Evolutionary conservation across 345 rosid genomes (phyloP).

Genomic region (Abelmoschus esculentus): DNA sequence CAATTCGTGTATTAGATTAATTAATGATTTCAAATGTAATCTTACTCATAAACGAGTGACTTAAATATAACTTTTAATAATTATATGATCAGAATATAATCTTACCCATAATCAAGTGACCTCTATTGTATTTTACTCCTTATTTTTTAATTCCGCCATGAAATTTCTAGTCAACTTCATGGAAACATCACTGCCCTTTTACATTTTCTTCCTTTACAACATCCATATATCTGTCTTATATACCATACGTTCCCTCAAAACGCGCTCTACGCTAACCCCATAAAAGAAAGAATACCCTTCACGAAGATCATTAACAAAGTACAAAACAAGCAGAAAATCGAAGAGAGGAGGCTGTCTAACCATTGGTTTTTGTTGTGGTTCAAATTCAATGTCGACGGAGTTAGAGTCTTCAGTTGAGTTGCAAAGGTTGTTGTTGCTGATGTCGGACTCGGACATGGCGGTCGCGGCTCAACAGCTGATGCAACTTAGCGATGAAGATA

Average conservation of each 20-base stretch:
- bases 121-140: too few relatives aligned
- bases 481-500: constrained; percentile 39
- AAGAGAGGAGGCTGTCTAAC: background rate
- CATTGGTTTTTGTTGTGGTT: background rate
- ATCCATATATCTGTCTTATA: background rate
- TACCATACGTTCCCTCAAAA: constrained; percentile 1
- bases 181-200: constrained; percentile 21
- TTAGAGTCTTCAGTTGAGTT: background rate
- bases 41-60: too few relatives aligned
- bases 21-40: too few relatives aligned
- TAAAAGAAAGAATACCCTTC: constrained; percentile 5
- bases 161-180: constrained; percentile 19
- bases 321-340: background rate
- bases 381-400: constrained; percentile 1
- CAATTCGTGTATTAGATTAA: too few relatives aligned
- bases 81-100: too few relatives aligned
- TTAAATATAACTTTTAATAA: too few relatives aligned
- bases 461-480: constrained; percentile 34
- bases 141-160: background rate
- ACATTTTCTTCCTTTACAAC: constrained; percentile 14
- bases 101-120: background rate
- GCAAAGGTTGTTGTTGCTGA: background rate
- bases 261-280: constrained; percentile 12
- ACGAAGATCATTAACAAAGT: background rate
- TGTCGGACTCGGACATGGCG: constrained; percentile 26